Evolutionary conservation across 257 asterid genomes (phyloP), one percentile per base, ranked within the genome.

Genomic region (Nemophila menziesii): DNA sequence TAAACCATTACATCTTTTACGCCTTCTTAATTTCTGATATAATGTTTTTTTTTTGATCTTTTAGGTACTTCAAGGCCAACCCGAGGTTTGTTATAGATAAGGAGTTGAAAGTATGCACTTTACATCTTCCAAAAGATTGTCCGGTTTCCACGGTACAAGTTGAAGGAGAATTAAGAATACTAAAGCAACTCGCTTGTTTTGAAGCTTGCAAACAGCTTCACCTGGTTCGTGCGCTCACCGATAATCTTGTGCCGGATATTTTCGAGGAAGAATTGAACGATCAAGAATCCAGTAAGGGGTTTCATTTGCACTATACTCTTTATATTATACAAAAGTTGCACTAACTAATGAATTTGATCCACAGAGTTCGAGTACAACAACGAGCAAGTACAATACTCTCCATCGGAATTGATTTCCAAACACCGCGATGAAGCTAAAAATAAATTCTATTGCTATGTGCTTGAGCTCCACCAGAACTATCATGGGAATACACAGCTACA

Each of bases 191-290:
- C 20, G 97, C 82, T 18, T 75, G 92, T 67, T 60, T 87, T 8
- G 83, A 80, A 70, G 95, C 90, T 29, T 87, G 97, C 63, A 81
- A 67, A 68, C 56, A 75, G 49, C 95, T 87, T 51, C 95, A 87
- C 70, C 50, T 63, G 52, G 64, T 63, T 40, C 63, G 76, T 44
- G 80, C 86, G 4, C 50, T 83, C 53, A 83, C 92, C 0, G 78
- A 83, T 56, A 21, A 69, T 43, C 95, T 87, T 46, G 85, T 83
- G 51, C 97, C 95, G 0, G 83, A 75, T 65, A 68, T 78, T 8
- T 63, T 78, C 21, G 65, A 62, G 78, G 90, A 78, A 58, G 78
- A 73, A 67, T 50, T 50, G 0, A 78, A 67, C 16, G 73, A 48
- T 29, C 64, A 69, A 43, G 66, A 65, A 44, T 45, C n/a, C 27